These are phyloP conservation scores for Aspergillus indologenus DNA, from an alignment of 495 filamentous ascomycete species.

Conservation along the genomic window DNA sequence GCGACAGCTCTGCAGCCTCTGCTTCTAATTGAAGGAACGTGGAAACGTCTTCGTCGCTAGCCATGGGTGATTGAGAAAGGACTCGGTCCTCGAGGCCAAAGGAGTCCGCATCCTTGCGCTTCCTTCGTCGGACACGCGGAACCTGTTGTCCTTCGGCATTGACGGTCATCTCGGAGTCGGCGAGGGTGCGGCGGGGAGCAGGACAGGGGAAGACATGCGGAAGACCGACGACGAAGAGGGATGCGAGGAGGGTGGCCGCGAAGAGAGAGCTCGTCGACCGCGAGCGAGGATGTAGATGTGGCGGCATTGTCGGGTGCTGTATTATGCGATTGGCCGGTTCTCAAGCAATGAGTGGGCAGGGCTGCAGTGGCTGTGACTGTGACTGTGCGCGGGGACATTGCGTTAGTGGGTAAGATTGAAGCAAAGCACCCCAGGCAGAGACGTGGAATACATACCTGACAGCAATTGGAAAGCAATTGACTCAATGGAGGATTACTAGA, in stretches of 20 bases:
- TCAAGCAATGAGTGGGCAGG: background rate
- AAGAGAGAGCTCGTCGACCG: conserved; percentile 89
- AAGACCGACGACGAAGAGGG: conserved; percentile 85
- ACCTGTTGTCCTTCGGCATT: conserved; percentile 47
- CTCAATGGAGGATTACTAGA: background rate
- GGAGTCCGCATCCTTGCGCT: conserved; percentile 32
- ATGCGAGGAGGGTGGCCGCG: conserved; percentile 85
- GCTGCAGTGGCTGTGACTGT: background rate
- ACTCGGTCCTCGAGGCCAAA: conserved; percentile 20
- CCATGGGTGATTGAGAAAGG: conserved; percentile 18
- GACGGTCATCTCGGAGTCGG: conserved; percentile 61
- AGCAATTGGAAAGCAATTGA: background rate
- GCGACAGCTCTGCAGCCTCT: conserved; percentile 37
- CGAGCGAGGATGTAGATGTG: conserved; percentile 88
- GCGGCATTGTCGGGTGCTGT: conserved; percentile 60
- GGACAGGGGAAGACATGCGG: conserved; percentile 95
- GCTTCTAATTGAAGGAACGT: conserved; percentile 46
- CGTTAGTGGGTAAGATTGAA: background rate
- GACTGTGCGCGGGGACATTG: background rate
- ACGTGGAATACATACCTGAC: conserved; percentile 3
- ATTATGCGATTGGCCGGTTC: conserved; percentile 1
- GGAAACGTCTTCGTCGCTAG: conserved; percentile 42
- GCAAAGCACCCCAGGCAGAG: background rate
- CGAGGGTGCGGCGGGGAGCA: conserved; percentile 68
- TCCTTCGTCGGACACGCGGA: conserved; percentile 32